Base-by-base conservation (phyloP, 768 basidiomycete genomes). In the Flagelloscypha sp. region DNA sequence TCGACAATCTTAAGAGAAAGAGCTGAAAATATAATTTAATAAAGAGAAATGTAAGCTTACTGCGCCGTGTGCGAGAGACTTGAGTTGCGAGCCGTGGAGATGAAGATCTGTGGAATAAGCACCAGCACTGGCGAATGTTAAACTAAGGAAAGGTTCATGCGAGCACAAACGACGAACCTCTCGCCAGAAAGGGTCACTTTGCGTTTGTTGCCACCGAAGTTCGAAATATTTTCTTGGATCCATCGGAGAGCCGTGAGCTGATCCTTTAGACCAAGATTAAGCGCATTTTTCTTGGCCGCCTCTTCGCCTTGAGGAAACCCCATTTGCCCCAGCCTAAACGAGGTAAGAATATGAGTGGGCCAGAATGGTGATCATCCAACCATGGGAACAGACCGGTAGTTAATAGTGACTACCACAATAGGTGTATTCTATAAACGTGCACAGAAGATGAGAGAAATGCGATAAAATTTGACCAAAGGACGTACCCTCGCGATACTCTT, bases 381-480 rank as follows among this genome's bases (percentile, higher is more conserved):
- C n/a, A n/a, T n/a, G n/a, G n/a, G n/a, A n/a, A n/a, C n/a, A n/a
- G n/a, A n/a, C n/a, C 74, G n/a, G 44, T 76, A 75, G 46, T 74
- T 70, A 43, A 72, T 42, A 24, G 58, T 64, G 21, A 70, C 72
- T 44, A 61, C 67, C 30, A 77, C 53, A 25, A 72, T 48, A 0
- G 70, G 68, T 24, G 58, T 56, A 3, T 56, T 57, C 62, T 56
- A 19, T n/a, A n/a, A n/a, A n/a, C n/a, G n/a, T n/a, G n/a, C n/a
- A n/a, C n/a, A n/a, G n/a, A n/a, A n/a, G n/a, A n/a, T n/a, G n/a
- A n/a, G n/a, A n/a, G n/a, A n/a, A n/a, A n/a, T n/a, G n/a, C n/a
- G n/a, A n/a, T n/a, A n/a, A n/a, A n/a, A n/a, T n/a, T n/a, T n/a
- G n/a, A n/a, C n/a, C n/a, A n/a, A n/a, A n/a, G n/a, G 5, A 35